Evolutionary conservation across 257 asterid species (phyloP), one percentile per base, ranked within the genome.

Genomic region (Parsonsia alboflavescens): DNA sequence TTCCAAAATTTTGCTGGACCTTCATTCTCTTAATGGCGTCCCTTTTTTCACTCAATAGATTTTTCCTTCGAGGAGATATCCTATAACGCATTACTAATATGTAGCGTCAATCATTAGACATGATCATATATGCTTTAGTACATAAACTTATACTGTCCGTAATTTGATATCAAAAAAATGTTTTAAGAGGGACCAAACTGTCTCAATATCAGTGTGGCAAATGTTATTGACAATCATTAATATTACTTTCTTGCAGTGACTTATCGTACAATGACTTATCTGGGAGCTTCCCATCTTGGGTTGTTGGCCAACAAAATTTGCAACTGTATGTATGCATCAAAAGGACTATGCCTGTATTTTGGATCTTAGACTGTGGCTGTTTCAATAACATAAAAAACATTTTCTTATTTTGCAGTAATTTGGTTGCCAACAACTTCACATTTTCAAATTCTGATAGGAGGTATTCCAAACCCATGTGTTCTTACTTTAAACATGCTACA

Each of bases 281-380:
- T 70, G 97, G 98, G 75, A 85, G 81, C 80, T 76, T 89, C 71
- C 97, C 98, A 76, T 79, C 97, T 74, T 93, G 98, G 97, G 68
- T 74, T 75, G 66, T 58, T 73, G 80, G 39, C 39, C 39, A 78
- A 49, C 76, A 6, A 73, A 76, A 78, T 76, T 72, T 89, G 54
- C 89, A 88, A 77, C 81, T 89, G 97, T 93, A 80, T 10, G 85
- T 81, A 84, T 57, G 82, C 17, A 41, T 44, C 59, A 69, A 53
- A 67, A 70, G 41, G n/a, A n/a, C 15, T n/a, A 9, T 24, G 26
- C 16, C n/a, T 56, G 36, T 7, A 48, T 49, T 56, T 33, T n/a
- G 28, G 33, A 41, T 39, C 50, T 42, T 57, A 7, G n/a, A 15
- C 57, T 54, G 10, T 48, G 24, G 41, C 39, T 71, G 17, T 57